These are phyloP conservation scores for Tylopilus orsonianus DNA, from an alignment of 1,284 basidiomycete species.

Conservation along the genomic window DNA sequence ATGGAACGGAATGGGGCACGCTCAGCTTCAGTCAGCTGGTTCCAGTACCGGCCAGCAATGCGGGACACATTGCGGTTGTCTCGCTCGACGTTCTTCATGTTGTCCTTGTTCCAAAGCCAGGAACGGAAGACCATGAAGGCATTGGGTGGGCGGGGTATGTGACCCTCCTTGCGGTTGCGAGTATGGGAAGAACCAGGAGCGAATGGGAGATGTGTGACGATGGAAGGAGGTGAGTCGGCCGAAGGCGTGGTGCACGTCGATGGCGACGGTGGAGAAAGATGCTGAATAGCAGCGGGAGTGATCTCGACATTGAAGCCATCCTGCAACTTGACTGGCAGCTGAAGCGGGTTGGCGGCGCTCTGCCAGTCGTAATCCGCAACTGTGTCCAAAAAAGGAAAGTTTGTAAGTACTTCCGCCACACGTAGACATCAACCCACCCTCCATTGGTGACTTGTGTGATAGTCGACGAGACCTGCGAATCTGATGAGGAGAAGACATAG, in stretches of 20 bases:
- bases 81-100: slow-evolving; percentile 41
- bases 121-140: slow-evolving; percentile 84
- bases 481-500: slow-evolving; percentile 37
- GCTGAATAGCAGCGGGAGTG: not conserved
- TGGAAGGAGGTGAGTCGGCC: slow-evolving; percentile 13
- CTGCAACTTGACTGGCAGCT: slow-evolving; percentile 12
- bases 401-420: slow-evolving; percentile 27
- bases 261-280: slow-evolving; percentile 18
- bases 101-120: slow-evolving; percentile 55
- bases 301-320: slow-evolving; percentile 13
- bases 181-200: slow-evolving; percentile 39
- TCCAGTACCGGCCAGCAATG: slow-evolving; percentile 48
- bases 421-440: slow-evolving; percentile 28
- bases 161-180: slow-evolving; percentile 41
- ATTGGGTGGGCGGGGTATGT: slow-evolving; percentile 77
- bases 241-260: slow-evolving; percentile 19
- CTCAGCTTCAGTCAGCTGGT: slow-evolving; percentile 35
- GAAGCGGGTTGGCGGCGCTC: slow-evolving; percentile 7
- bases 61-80: slow-evolving; percentile 55
- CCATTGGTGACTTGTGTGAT: slow-evolving; percentile 37
- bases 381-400: slow-evolving; percentile 35
- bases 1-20: slow-evolving; percentile 41
- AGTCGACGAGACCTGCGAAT: slow-evolving; percentile 39
- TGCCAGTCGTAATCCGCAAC: slow-evolving; percentile 28
- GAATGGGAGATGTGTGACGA: slow-evolving; percentile 33